Evolutionary conservation across 306 rosid species (phyloP).

Genomic region (Prinsepia uniflora): DNA sequence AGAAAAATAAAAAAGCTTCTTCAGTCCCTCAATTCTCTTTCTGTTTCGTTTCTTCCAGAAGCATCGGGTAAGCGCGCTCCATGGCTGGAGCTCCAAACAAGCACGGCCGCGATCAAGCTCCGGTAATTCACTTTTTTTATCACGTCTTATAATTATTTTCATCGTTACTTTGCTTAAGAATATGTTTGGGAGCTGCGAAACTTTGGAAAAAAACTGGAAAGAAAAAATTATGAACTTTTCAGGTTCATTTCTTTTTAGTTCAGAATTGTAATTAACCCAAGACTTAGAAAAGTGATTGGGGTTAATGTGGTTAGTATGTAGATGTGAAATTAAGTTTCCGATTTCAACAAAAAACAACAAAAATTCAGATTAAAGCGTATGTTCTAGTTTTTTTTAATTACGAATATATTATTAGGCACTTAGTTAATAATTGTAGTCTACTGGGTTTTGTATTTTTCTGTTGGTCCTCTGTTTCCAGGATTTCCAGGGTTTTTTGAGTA

Average conservation of each 20-base stretch:
- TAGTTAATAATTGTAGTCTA: constrained; percentile 5
- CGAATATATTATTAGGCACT: background rate
- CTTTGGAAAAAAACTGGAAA: background rate
- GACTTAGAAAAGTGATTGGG: background rate
- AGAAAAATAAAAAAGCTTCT: background rate
- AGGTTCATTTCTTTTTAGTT: background rate
- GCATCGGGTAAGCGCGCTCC: background rate
- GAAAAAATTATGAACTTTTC: background rate
- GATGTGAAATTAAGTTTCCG: background rate
- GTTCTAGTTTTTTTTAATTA: background rate
- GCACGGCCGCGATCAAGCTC: constrained; percentile 48
- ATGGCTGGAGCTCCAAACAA: constrained; percentile 50
- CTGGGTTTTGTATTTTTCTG: constrained; percentile 14
- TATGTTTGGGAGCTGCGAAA: background rate
- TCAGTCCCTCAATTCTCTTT: background rate
- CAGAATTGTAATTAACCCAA: background rate
- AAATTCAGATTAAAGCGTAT: background rate
- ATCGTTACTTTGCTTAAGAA: background rate
- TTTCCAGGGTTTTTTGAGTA: constrained; percentile 88
- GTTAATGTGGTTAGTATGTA: background rate
- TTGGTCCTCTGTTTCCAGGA: constrained; percentile 46
- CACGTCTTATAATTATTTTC: background rate
- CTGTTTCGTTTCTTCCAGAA: background rate
- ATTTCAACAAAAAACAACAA: background rate
- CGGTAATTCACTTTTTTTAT: constrained; percentile 26